Evolutionary conservation across 2,329 filamentous ascomycete species (phyloP).

Genomic region (Aspergillus ochraceus): DNA sequence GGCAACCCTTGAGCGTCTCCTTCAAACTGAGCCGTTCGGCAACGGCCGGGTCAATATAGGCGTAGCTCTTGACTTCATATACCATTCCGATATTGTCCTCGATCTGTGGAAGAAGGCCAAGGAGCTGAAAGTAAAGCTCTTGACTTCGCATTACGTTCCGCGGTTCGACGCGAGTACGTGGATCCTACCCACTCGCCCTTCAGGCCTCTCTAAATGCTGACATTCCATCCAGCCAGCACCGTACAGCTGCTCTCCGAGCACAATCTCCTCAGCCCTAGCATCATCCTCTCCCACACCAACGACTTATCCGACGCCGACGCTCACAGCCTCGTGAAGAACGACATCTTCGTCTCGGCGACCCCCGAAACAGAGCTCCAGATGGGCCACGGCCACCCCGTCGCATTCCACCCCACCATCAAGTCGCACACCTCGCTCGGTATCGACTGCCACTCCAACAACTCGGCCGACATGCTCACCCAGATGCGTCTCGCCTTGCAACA

Average conservation of each 20-base stretch:
- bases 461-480: slow-evolving; percentile 26
- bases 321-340: slow-evolving; percentile 16
- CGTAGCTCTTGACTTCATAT: slow-evolving; percentile 29
- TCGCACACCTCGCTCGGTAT: slow-evolving; percentile 27
- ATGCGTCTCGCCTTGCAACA: slow-evolving; percentile 28
- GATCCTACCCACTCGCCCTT: too few species aligned
- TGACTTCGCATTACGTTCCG: slow-evolving; percentile 28
- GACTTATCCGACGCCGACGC: slow-evolving; percentile 19
- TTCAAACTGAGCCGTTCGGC: slow-evolving; percentile 20
- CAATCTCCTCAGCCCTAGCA: slow-evolving; percentile 17
- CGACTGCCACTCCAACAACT: slow-evolving; percentile 34
- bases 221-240: slow-evolving; percentile 2
- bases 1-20: slow-evolving; percentile 20
- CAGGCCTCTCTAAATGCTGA: neutral
- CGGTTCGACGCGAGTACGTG: slow-evolving; percentile 1
- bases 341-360: slow-evolving; percentile 26
- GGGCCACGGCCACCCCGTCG: slow-evolving; percentile 28
- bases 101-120: slow-evolving; percentile 19
- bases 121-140: slow-evolving; percentile 19
- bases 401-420: slow-evolving; percentile 21
- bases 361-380: slow-evolving; percentile 34
- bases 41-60: slow-evolving; percentile 28
- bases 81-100: slow-evolving; percentile 26
- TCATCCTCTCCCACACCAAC: slow-evolving; percentile 27
- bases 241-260: slow-evolving; percentile 17